Conservation (phyloP, 176 grass and related monocot genomes). For the Thinopyrum elongatum region DNA sequence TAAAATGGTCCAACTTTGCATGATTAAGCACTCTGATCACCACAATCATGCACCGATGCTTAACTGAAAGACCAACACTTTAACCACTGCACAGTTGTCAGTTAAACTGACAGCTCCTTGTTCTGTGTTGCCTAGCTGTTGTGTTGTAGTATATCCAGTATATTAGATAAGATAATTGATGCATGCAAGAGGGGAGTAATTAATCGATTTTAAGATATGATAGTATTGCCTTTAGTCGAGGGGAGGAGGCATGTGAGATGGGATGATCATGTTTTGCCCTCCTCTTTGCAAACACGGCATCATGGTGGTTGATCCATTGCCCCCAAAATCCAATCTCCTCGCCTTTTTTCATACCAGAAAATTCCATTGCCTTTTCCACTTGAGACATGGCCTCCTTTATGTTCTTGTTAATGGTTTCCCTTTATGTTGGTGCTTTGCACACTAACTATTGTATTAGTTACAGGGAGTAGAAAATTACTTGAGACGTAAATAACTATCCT, state of each 20-base stretch:
- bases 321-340: conserved; percentile 22
- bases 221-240: conserved; percentile 14
- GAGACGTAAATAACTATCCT: not conserved
- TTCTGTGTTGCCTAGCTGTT: conserved; percentile 40
- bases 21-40: not conserved
- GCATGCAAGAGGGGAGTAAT: conserved; percentile 26
- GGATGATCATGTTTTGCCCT: conserved; percentile 45
- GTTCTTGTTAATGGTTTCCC: not conserved
- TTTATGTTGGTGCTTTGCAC: conserved; percentile 12
- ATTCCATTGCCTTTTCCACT: not conserved
- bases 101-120: conserved; percentile 30
- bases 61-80: conserved; percentile 15
- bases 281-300: conserved; percentile 50
- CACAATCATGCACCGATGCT: conserved; percentile 9
- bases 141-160: conserved; percentile 17
- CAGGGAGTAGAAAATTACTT: not conserved
- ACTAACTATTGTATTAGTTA: not conserved
- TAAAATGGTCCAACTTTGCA: not conserved
- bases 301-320: conserved; percentile 51
- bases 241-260: conserved; percentile 44
- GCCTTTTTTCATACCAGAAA: conserved; percentile 20
- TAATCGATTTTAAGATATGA: conserved; percentile 15
- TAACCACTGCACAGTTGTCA: conserved; percentile 22
- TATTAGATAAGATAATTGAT: conserved; percentile 23
- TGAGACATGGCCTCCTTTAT: not conserved